Evolutionary conservation across 192 early-diverging fungal species (phyloP).

Genomic region (Backusella westeae): DNA sequence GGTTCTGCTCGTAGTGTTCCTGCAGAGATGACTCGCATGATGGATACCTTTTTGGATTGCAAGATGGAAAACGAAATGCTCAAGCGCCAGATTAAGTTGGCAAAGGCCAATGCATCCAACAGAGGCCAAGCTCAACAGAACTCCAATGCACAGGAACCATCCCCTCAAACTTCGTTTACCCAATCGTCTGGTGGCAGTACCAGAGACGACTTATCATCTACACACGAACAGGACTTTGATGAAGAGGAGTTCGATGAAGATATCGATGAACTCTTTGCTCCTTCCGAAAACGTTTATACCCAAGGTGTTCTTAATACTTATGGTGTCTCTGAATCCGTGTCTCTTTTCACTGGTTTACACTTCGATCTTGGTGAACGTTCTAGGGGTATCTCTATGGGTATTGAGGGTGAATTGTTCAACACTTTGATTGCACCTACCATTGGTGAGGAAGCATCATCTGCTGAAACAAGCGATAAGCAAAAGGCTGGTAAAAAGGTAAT

Average conservation of each 20-base stretch:
- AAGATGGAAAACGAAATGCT: constrained; percentile 49
- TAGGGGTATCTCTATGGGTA: constrained; percentile 28
- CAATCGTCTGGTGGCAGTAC: not conserved
- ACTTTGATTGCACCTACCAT: not conserved
- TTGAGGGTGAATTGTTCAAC: constrained; percentile 22
- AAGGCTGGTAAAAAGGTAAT: constrained; percentile 17
- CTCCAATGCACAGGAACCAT: constrained; percentile 1
- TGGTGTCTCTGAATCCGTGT: constrained; percentile 18
- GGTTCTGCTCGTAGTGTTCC: constrained; percentile 45
- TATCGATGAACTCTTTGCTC: constrained; percentile 14
- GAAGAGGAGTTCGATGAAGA: constrained; percentile 19
- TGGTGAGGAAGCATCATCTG: not conserved
- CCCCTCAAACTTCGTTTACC: not conserved
- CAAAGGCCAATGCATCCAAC: constrained; percentile 10
- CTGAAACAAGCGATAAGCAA: not conserved
- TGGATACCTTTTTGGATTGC: constrained; percentile 46
- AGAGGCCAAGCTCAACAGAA: not conserved
- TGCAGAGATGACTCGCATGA: constrained; percentile 36
- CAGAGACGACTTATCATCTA: constrained; percentile 2
- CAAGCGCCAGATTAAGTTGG: constrained; percentile 15
- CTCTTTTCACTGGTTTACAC: constrained; percentile 28
- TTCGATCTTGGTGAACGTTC: constrained; percentile 30
- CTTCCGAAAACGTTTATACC: constrained; percentile 22
- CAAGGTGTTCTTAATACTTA: constrained; percentile 22
- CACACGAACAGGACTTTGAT: not conserved